Percentiles rank a stretch among this genome's conserved stretches.
Conservation (phyloP, 192 early-diverging fungal genomes). For the Endogone sp. region DNA sequence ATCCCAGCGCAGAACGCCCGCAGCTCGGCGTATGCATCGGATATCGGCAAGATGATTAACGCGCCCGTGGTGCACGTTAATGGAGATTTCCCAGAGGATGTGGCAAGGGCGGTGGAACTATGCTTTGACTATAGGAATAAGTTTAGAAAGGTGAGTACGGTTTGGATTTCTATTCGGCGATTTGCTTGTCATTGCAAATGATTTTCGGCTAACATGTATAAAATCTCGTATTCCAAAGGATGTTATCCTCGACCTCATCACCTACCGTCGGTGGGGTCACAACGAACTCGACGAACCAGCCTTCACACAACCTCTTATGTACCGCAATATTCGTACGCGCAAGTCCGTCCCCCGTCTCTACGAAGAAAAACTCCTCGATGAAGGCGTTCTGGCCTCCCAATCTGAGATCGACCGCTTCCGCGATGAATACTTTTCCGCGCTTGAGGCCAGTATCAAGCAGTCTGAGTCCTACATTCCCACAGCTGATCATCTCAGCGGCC, state of each 20-base stretch:
- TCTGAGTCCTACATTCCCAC: slow-evolving; percentile 57
- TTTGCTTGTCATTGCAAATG: too few species aligned
- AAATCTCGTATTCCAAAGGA: too few species aligned
- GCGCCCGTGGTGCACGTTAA: slow-evolving; percentile 96
- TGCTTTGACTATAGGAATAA: slow-evolving; percentile 89
- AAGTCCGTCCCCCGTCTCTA: slow-evolving; percentile 83
- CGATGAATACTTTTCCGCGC: slow-evolving; percentile 48
- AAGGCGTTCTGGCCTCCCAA: slow-evolving; percentile 36
- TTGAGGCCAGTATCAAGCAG: slow-evolving; percentile 58
- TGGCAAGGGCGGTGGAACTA: slow-evolving; percentile 76
- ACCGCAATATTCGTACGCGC: slow-evolving; percentile 84
- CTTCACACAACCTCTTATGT: slow-evolving; percentile 97
- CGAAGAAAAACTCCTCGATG: slow-evolving; percentile 69
- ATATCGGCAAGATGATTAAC: slow-evolving; percentile 96
- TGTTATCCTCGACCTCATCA: slow-evolving; percentile 91
- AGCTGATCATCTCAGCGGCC: slow-evolving; percentile 63
- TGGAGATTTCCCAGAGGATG: slow-evolving; percentile 92
- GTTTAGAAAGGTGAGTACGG: slow-evolving; percentile 67
- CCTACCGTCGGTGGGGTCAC: slow-evolving; percentile 96
- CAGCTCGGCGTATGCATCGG: slow-evolving; percentile 86
- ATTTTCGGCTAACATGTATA: too few species aligned
- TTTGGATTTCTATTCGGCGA: background rate
- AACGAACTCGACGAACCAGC: slow-evolving; percentile 98
- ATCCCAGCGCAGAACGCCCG: slow-evolving; percentile 95
- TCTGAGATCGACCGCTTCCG: slow-evolving; percentile 52